Conservation (phyloP, 2,329 filamentous ascomycete species). For the Sarocladiaceae sp. region DNA sequence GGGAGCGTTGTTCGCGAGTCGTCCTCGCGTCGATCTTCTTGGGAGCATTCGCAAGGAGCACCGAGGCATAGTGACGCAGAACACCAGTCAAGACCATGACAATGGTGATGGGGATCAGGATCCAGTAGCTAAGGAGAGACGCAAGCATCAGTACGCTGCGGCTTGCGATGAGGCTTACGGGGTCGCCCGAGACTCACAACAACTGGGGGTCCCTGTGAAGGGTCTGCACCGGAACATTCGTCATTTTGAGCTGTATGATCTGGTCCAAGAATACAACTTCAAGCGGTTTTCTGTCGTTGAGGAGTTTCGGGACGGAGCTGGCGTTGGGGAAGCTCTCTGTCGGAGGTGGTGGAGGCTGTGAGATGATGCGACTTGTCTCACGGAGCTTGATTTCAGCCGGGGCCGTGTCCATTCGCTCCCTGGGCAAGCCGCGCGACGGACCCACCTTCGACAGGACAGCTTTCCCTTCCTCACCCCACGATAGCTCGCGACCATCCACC, state of each 20-base stretch:
- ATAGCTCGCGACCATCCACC: neutral
- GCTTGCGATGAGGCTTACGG: constrained; percentile 2
- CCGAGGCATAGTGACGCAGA: constrained; percentile 90
- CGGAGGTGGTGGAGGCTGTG: neutral
- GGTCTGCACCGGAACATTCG: constrained; percentile 81
- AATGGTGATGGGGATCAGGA: constrained; percentile 91
- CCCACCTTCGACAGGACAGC: constrained; percentile 17
- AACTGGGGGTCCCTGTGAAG: constrained; percentile 98
- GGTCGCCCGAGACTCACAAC: constrained; percentile 61
- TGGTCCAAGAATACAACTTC: too few relatives aligned
- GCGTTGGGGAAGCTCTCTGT: constrained; percentile 6
- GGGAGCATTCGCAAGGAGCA: constrained; percentile 80
- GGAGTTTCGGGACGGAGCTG: constrained; percentile 11
- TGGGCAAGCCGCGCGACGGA: neutral
- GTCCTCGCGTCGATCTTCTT: constrained; percentile 74
- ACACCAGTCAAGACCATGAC: constrained; percentile 98
- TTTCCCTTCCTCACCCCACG: constrained; percentile 15
- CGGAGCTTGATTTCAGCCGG: constrained; percentile 18
- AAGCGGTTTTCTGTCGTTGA: too few relatives aligned
- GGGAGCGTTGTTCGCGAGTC: constrained; percentile 80
- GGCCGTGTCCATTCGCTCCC: constrained; percentile 10
- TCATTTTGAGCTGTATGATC: constrained; percentile 70
- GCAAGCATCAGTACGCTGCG: neutral
- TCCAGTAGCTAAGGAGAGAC: constrained; percentile 77
- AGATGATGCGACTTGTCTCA: constrained; percentile 8